These are phyloP conservation scores for Sporisorium graminicola DNA, from an alignment of 1,284 basidiomycete species.

Conservation along the genomic window DNA sequence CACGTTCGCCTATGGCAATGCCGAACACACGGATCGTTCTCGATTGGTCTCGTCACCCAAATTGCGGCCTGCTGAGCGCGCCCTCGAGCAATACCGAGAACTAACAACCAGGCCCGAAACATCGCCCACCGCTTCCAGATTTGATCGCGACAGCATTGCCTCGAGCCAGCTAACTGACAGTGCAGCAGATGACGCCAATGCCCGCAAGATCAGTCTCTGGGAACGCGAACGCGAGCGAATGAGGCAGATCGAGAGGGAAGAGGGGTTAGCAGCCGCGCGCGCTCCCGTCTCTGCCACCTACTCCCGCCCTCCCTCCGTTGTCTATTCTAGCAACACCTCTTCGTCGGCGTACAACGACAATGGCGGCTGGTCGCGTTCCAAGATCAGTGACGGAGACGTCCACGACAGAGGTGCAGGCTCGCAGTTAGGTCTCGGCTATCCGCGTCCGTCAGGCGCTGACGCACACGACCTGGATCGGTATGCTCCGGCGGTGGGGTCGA, in stretches of 20 bases:
- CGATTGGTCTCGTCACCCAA: constrained; percentile 6
- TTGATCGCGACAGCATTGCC: constrained; percentile 5
- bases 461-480: constrained; percentile 49
- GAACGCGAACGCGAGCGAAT: constrained; percentile 56
- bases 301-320: constrained; percentile 23
- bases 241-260: constrained; percentile 48
- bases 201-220: constrained; percentile 50
- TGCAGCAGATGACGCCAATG: constrained; percentile 14
- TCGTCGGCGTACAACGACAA: constrained; percentile 22
- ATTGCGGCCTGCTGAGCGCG: constrained; percentile 44
- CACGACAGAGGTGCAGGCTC: constrained; percentile 15
- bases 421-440: constrained; percentile 38
- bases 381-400: constrained; percentile 16
- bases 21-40: constrained; percentile 3
- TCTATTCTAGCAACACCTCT: constrained; percentile 16
- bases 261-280: constrained; percentile 28
- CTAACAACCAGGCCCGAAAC: constrained; percentile 10
- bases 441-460: constrained; percentile 14
- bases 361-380: constrained; percentile 16
- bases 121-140: constrained; percentile 15
- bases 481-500: constrained; percentile 54
- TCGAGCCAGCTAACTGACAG: constrained; percentile 12
- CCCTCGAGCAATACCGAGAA: constrained; percentile 44
- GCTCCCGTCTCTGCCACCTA: constrained; percentile 13
- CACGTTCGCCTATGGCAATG: constrained; percentile 11